Conservation (phyloP, 306 rosid species). For the Acacia confusa region DNA sequence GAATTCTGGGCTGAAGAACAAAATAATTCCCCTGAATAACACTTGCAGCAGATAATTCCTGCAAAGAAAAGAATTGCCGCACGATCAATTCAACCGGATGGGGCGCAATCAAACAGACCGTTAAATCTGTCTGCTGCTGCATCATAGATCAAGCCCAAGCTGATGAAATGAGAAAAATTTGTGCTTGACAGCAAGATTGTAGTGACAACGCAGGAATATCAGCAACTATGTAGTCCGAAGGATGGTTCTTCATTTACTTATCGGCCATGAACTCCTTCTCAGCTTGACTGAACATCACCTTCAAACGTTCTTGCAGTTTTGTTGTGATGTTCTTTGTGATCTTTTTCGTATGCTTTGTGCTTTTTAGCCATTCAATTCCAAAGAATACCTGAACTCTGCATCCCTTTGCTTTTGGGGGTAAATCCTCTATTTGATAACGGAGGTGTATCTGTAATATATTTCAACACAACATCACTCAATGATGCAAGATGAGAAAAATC, state of each 20-base stretch:
- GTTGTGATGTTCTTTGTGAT: slow-evolving; percentile 73
- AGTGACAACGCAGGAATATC: not conserved
- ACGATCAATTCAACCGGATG: slow-evolving; percentile 17
- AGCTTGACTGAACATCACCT: slow-evolving; percentile 52
- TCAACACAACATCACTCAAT: slow-evolving; percentile 15
- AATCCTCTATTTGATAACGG: slow-evolving; percentile 85
- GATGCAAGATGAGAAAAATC: slow-evolving; percentile 29
- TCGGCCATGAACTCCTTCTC: slow-evolving; percentile 67
- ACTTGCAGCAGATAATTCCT: slow-evolving; percentile 5
- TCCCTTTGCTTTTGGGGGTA: slow-evolving; percentile 64
- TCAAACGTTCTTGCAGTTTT: slow-evolving; percentile 51
- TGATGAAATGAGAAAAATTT: slow-evolving; percentile 11
- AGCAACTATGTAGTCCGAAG: slow-evolving; percentile 33
- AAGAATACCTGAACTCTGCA: slow-evolving; percentile 67
- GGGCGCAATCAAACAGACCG: slow-evolving; percentile 6
- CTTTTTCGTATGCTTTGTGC: slow-evolving; percentile 80
- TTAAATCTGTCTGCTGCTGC: slow-evolving; percentile 23
- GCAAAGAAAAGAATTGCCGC: not conserved
- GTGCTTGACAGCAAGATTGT: not conserved
- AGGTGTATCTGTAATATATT: slow-evolving; percentile 71
- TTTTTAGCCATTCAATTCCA: slow-evolving; percentile 93
- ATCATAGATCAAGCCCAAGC: slow-evolving; percentile 20
- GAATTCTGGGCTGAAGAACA: slow-evolving; percentile 26
- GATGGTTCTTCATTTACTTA: slow-evolving; percentile 37
- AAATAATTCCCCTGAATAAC: not conserved